Percentiles rank a stretch among this genome's conserved stretches.
Evolutionary conservation across 1,284 basidiomycete species (phyloP).

Genomic region (Boletellus dicymbophilus): DNA sequence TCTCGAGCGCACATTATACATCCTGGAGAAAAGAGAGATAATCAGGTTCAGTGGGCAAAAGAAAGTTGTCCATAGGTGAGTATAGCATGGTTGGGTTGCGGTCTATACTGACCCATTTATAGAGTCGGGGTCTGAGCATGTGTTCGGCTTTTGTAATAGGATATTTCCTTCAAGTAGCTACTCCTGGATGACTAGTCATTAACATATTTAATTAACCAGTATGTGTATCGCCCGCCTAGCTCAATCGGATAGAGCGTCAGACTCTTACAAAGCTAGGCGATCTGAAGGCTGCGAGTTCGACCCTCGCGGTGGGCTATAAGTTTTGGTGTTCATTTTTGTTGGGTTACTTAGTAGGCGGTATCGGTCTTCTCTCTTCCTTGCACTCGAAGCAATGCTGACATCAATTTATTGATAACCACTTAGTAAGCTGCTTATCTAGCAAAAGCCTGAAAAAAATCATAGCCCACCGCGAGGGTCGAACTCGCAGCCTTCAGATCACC

Average conservation of each 20-base stretch:
- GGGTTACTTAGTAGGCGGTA: too few species aligned
- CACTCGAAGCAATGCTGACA: too few species aligned
- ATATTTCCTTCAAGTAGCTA: too few species aligned
- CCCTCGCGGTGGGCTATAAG: conserved; percentile 81
- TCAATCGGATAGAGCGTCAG: conserved; percentile 88
- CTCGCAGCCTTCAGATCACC: conserved; percentile 84
- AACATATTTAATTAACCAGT: neutral
- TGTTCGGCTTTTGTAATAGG: too few species aligned
- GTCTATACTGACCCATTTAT: conserved; percentile 6
- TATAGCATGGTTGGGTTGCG: neutral
- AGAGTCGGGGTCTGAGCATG: conserved; percentile 33
- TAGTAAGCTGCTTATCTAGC: too few species aligned
- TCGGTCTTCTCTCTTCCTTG: too few species aligned
- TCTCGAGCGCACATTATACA: conserved; percentile 88
- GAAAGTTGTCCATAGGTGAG: conserved; percentile 52
- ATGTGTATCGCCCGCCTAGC: conserved; percentile 64
- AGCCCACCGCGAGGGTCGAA: conserved; percentile 92
- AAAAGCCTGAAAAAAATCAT: conserved; percentile 20
- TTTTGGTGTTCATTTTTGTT: conserved; percentile 5
- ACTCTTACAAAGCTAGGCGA: conserved; percentile 43
- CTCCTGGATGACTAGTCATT: too few species aligned
- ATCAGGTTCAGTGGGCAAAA: conserved; percentile 72
- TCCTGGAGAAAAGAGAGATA: conserved; percentile 95
- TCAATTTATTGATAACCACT: too few species aligned
- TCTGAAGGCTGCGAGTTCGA: conserved; percentile 92